Evolutionary conservation across 768 basidiomycete genomes (phyloP), one percentile per base, ranked within the genome.

Genomic region (Mycena metata): DNA sequence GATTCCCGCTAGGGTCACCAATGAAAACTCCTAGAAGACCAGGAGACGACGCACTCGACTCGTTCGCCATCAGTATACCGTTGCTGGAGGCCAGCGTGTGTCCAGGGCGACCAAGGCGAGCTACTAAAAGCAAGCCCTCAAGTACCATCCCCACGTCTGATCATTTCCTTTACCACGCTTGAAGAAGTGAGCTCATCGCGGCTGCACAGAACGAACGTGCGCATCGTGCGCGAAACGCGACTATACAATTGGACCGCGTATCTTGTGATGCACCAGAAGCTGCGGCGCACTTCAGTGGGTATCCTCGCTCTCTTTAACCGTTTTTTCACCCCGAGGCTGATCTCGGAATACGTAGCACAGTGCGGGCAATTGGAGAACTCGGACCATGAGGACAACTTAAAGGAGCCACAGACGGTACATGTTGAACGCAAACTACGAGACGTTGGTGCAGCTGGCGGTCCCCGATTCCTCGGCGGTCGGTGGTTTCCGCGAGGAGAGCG

Each of bases 171-270:
- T 30, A 6, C 30, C 30, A 30, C 30, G 30, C 3, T 6, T 30
- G 30, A 30, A 6, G 30, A 30, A 30, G 30, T 15, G 2, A n/a
- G 23, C 58, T 47, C n/a, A 46, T 30, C 5, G 19, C 5, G 21
- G 15, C 58, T 10, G 30, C 45, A 47, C 30, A 55, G 62, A 1
- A 63, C 62, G 1, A 39, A 63, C 17, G 51, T 63, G 26, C 62
- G 62, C 42, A 24, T 63, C 21, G 62, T 55, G 9, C 62, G 62
- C n/a, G 62, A 63, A 55, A 46, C 50, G n/a, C 62, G 62, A 13
- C 26, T 63, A 5, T 63, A 33, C 42, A 24, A 17, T 19, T 41
- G n/a, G 17, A 19, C 43, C 17, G 19, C 11, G 11, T 63, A 36
- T 12, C 41, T 46, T 8, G n/a, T 21, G 7, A 54, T 4, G 51